Evolutionary conservation across 768 basidiomycete species (phyloP).

Genomic region (Boletus sp.): DNA sequence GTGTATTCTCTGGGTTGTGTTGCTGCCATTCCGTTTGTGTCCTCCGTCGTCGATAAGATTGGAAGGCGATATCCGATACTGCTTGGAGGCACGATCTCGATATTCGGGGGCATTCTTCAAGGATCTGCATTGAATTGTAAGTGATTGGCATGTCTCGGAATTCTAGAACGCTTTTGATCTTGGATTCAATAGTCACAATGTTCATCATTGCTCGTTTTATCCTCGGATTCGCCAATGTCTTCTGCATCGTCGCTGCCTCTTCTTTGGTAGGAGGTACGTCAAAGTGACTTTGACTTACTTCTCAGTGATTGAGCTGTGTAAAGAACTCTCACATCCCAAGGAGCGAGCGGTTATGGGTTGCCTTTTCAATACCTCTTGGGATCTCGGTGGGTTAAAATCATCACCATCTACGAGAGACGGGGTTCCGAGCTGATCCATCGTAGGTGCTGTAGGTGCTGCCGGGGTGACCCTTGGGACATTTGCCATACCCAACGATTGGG

Average conservation of each 20-base stretch:
- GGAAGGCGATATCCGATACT: conserved; percentile 19
- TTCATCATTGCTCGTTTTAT: conserved; percentile 18
- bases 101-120: conserved; percentile 15
- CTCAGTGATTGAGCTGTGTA: not conserved
- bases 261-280: conserved; percentile 21
- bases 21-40: conserved; percentile 43
- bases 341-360: conserved; percentile 15
- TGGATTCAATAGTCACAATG: conserved; percentile 5
- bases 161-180: not conserved
- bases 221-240: conserved; percentile 11
- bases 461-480: conserved; percentile 62
- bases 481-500: conserved; percentile 53
- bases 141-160: not conserved
- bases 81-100: conserved; percentile 4
- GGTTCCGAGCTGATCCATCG: not conserved
- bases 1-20: conserved; percentile 63
- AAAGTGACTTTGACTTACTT: no score
- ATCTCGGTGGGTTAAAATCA: conserved; percentile 8
- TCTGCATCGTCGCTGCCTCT: conserved; percentile 18
- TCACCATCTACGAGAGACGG: no score
- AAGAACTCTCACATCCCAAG: conserved; percentile 24
- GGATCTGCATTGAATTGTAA: conserved; percentile 14
- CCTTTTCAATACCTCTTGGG: conserved; percentile 9
- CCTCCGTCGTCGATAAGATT: conserved; percentile 5
- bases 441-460: conserved; percentile 39